These are phyloP conservation scores for Phascolomyces articulosus DNA, from an alignment of 371 early-diverging fungal genomes.

Conservation along the genomic window DNA sequence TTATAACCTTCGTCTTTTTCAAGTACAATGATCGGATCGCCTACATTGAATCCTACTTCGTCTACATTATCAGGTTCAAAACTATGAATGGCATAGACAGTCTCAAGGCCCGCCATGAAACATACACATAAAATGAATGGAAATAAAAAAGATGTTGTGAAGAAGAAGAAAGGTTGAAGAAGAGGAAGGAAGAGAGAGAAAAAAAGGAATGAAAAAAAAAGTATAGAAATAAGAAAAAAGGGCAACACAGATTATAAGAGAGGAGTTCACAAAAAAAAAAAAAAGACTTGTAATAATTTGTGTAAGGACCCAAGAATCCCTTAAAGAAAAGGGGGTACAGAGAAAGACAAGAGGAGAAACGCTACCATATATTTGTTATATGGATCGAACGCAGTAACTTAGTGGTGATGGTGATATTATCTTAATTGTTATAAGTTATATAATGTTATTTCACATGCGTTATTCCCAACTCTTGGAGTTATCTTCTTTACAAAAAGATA, in stretches of 20 bases:
- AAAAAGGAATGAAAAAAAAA: neutral
- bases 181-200: no score
- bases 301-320: neutral
- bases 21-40: constrained; percentile 74
- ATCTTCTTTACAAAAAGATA: no score
- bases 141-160: neutral
- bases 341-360: neutral
- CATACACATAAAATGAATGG: neutral
- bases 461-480: no score
- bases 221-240: neutral
- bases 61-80: constrained; percentile 78
- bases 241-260: neutral
- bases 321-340: neutral
- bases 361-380: no score
- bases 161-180: neutral
- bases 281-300: neutral
- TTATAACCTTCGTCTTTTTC: constrained; percentile 79
- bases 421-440: no score
- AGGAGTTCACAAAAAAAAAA: neutral
- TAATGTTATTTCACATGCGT: no score
- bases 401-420: no score
- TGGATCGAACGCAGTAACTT: no score
- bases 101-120: constrained; percentile 47
- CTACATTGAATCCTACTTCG: constrained; percentile 72
- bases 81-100: constrained; percentile 68